Evolutionary conservation across 768 basidiomycete genomes (phyloP).

Genomic region (Boletus huronensis): DNA sequence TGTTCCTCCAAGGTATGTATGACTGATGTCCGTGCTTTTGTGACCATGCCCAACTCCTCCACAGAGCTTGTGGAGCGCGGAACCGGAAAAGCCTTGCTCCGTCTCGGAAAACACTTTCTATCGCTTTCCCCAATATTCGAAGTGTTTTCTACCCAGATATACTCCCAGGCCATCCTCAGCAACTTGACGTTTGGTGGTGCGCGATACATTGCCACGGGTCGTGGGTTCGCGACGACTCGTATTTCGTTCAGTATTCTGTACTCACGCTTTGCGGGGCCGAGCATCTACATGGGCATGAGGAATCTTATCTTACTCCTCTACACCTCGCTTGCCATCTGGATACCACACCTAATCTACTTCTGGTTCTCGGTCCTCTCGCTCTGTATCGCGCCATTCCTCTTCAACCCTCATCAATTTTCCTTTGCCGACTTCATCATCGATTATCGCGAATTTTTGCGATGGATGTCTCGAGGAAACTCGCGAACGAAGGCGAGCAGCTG

Average conservation of each 20-base stretch:
- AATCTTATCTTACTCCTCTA: conserved; percentile 89
- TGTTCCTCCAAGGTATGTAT: conserved; percentile 86
- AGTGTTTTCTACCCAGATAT: conserved; percentile 98
- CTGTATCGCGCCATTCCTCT: conserved; percentile 95
- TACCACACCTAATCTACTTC: conserved; percentile 96
- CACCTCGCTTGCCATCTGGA: conserved; percentile 88
- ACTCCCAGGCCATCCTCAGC: conserved; percentile 93
- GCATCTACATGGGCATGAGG: conserved; percentile 98
- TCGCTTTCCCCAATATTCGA: conserved; percentile 98
- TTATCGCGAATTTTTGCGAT: conserved; percentile 95
- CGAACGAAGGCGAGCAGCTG: conserved; percentile 95
- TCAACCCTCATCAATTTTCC: conserved; percentile 99
- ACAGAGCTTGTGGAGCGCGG: conserved; percentile 94
- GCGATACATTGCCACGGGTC: conserved; percentile 97
- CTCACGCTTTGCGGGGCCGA: conserved; percentile 98
- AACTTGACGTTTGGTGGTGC: conserved; percentile 98
- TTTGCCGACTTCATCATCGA: conserved; percentile 97
- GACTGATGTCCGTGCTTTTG: background rate
- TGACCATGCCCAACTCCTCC: conserved; percentile 1
- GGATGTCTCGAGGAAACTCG: conserved; percentile 99
- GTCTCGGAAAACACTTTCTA: conserved; percentile 93
- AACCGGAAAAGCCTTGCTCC: conserved; percentile 90
- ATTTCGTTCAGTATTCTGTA: conserved; percentile 96
- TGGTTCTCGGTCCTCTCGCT: conserved; percentile 96
- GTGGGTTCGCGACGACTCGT: conserved; percentile 96